Base-by-base conservation (phyloP, 305 asterid genomes). In the Plantago lanceolata region DNA sequence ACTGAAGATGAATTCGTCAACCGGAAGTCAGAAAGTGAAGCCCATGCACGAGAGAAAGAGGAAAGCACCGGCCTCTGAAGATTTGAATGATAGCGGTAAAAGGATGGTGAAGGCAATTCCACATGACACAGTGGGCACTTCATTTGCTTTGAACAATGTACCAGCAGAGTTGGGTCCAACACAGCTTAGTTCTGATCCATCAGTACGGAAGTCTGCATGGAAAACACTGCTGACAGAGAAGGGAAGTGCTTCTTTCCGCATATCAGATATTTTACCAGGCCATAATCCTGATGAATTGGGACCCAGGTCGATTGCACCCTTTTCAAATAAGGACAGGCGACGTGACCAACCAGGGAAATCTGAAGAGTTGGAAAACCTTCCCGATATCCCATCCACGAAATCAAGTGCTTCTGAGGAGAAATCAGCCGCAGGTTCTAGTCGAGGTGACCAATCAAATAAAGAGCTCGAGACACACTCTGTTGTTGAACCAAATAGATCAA, bases 31-130 rank as follows among this genome's bases (percentile, higher is more conserved):
- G 49, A 73, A 61, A 31, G 68, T 37, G 64, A 79, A 64, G 24
- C 73, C 35, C 45, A 53, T 59, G 62, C 48, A 80, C 21, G 73
- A 80, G 62, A 80, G 77, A 75, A 82, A 82, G 80, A 70, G 84
- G 70, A 90, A 81, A 76, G 79, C 72, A 55, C 57, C 78, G 19
- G 51, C 53, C 51, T 40, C 6, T 48, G 78, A 68, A 43, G 74
- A 75, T 29, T 26, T 45, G 57, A 73, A 66, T 63, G 67, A 48
- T 48, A 53, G 5, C 1, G 18, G 53, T 33, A 59, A 31, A 60
- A 69, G 67, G 63, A 78, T 74, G 68, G 66, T 62, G 72, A 76
- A 21, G 61, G 64, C 48, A 26, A 48, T 13, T 19, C 70, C 47
- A 12, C 65, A 45, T 14, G 57, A 52, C 53, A 59, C 26, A 26